Base-by-base conservation (phyloP, 176 grass and related monocot species). In the Avena atlantica region DNA sequence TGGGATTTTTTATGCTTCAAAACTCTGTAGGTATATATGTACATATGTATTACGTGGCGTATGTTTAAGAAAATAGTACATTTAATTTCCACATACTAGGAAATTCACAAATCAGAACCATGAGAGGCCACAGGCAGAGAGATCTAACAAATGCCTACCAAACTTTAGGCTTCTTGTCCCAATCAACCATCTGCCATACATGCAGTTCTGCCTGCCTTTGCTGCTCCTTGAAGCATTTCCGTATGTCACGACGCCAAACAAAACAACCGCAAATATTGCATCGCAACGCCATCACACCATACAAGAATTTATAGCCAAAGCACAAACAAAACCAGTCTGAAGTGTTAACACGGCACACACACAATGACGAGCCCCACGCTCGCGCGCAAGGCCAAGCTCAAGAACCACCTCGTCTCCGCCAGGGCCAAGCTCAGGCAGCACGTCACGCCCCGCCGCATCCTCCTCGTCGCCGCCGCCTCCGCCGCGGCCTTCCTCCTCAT, bases 401-500 rank as follows among this genome's bases (percentile, higher is more conserved):
- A 75, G 89, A 87, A n/a, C 75, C 91, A 93, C 17, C 76, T 95
- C 50, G 58, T 88, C 64, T 78, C 91, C 72, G 92, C 83, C 70
- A 95, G 86, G 79, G 83, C 84, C 23, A 95, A 87, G 89, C 74
- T 91, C 48, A 84, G 89, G 81, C 88, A 81, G 75, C 81, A 65
- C 37, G 17, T 95, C 87, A 93, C 86, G 40, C 87, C 78, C 63
- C 92, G 92, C 72, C 81, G 92, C 56, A 17, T 90, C 34, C 2
- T 93, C 61, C 82, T 89, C 66, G 36, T 36, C 66, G 77, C 66
- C 52, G 80, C 87, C 42, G 25, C 88, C 59, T 79, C 80, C 8
- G 27, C 29, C 64, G 65, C 90, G 19, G 83, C 80, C 15, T 82
- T 76, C 78, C 68, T 91, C 13, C 15, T 93, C 81, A 58, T 93